Percentiles rank a stretch among this genome's conserved stretches.
Evolutionary conservation across 2,329 filamentous ascomycete species (phyloP).

Genomic region (Fusarium fujikuroi): DNA sequence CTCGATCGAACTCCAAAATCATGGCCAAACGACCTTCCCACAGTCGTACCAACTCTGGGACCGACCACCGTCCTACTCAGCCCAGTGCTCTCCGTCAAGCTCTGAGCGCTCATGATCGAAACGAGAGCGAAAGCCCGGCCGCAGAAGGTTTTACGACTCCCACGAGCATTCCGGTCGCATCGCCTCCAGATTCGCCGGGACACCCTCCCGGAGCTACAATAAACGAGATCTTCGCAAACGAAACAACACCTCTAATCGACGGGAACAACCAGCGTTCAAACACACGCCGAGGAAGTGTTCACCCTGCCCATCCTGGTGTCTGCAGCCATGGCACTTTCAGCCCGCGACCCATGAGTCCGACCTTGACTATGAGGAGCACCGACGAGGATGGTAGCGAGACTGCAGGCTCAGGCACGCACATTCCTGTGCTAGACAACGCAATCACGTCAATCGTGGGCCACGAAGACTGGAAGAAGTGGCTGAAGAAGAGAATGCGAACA

Average conservation of each 20-base stretch:
- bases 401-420: conserved; percentile 47
- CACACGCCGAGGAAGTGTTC: conserved; percentile 37
- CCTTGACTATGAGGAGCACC: conserved; percentile 48
- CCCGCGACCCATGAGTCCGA: conserved; percentile 67
- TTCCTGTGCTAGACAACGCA: conserved; percentile 53
- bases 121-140: conserved; percentile 12
- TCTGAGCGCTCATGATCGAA: conserved; percentile 49
- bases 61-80: conserved; percentile 54
- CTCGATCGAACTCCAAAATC: conserved; percentile 14
- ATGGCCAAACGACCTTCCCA: conserved; percentile 46
- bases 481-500: conserved; percentile 63
- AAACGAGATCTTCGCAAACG: conserved; percentile 48
- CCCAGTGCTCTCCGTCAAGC: conserved; percentile 60
- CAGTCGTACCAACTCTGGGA: conserved; percentile 45
- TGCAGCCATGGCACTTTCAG: conserved; percentile 84
- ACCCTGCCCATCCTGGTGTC: conserved; percentile 56
- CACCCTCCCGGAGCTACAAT: conserved; percentile 37
- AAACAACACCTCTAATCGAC: conserved; percentile 63
- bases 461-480: conserved; percentile 61
- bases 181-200: conserved; percentile 39
- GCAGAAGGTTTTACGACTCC: conserved; percentile 4
- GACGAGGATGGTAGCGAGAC: conserved; percentile 49
- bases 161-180: conserved; percentile 30
- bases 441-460: conserved; percentile 53
- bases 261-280: conserved; percentile 36